Conservation (phyloP, 768 basidiomycete species). For the Mycena haematopus region DNA sequence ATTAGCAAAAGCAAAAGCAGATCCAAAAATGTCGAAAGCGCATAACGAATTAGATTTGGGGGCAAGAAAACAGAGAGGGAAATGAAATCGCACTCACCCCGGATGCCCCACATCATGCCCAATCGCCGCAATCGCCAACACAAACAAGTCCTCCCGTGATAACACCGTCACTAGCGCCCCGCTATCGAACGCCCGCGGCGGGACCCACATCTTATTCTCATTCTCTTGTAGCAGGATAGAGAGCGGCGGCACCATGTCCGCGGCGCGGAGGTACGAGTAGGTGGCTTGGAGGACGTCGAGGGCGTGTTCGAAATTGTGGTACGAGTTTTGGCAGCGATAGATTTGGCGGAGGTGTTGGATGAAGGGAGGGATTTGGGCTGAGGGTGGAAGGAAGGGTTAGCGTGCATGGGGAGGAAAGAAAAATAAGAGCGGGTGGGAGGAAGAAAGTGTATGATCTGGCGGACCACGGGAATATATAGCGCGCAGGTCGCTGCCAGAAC, state of each 20-base stretch:
- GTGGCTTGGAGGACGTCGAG: constrained; percentile 95
- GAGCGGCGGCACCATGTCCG: constrained; percentile 82
- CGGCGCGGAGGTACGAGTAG: constrained; percentile 81
- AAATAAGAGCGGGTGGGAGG: not conserved
- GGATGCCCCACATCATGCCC: constrained; percentile 99
- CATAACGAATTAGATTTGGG: too few relatives aligned
- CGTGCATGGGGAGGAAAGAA: not conserved
- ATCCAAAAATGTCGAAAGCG: not conserved
- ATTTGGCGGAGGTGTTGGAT: constrained; percentile 89
- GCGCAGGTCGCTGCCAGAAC: too few relatives aligned
- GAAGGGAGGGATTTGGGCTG: constrained; percentile 79
- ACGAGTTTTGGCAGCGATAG: constrained; percentile 90
- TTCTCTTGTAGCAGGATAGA: constrained; percentile 61
- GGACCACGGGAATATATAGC: too few relatives aligned
- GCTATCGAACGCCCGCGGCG: constrained; percentile 43
- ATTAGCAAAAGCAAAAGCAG: not conserved
- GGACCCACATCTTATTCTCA: constrained; percentile 44
- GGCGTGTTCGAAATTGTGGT: constrained; percentile 98
- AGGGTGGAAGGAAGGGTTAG: not conserved
- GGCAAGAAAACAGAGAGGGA: not conserved
- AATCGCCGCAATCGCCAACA: constrained; percentile 89
- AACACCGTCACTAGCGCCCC: constrained; percentile 52
- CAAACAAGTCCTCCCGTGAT: constrained; percentile 77
- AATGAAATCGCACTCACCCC: not conserved
- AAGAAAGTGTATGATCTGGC: not conserved